Base-by-base conservation (phyloP, 2,329 filamentous ascomycete genomes). In the Talaromyces islandicus region DNA sequence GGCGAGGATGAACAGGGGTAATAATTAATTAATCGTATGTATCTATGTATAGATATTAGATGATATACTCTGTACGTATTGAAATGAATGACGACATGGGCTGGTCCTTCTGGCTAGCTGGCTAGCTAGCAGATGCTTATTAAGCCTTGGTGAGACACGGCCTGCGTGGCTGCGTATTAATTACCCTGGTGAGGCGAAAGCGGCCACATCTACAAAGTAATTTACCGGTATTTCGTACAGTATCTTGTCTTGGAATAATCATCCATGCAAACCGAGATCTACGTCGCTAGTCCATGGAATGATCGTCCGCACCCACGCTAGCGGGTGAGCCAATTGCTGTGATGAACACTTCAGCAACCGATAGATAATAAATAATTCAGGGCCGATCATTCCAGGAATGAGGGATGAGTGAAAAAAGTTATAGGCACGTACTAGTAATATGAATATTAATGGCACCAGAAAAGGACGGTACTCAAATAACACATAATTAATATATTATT, bases 1-100 rank as follows among this genome's bases (percentile, higher is more conserved):
- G 59, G 72, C 54, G 25, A 62, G 60, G 48, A 62, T 62, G 60
- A 62, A 30, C 46, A 32, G 59, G 9, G 52, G 21, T 46, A 32
- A n/a, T n/a, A n/a, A n/a, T n/a, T n/a, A n/a, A 58, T 57, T 21
- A 29, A 6, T 29, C 6, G 14, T 17, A 48, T n/a, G n/a, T n/a
- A 10, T 19, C 3, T 12, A 21, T 10, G 21, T 11, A 46, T 4
- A 6, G 9, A 21, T 19, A 46, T 24, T n/a, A n/a, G n/a, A n/a
- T n/a, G n/a, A n/a, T n/a, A n/a, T n/a, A n/a, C n/a, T n/a, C n/a
- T n/a, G n/a, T n/a, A n/a, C n/a, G 43, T 12, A 19, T 24, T 24
- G 43, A 24, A 21, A 46, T 24, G 21, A 11, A 46, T 46, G 43
- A 46, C 43, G 43, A 24, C n/a, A 46, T 46, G 11, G 17, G n/a